These are phyloP conservation scores for Candida golubevii DNA, from an alignment of 805 yeast genomes.

Conservation along the genomic window DNA sequence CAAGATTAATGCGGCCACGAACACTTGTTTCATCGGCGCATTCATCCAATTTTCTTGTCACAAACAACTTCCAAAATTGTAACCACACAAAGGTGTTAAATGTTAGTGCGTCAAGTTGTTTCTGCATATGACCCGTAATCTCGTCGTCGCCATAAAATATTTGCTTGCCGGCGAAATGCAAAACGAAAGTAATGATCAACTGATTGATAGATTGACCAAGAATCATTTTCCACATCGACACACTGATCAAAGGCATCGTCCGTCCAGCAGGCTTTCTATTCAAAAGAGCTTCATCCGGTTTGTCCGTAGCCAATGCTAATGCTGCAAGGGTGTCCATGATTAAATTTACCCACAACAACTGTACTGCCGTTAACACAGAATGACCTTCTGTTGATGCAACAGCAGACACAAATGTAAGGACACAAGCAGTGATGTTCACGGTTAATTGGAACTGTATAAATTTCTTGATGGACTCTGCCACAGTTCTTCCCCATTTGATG, in stretches of 20 bases:
- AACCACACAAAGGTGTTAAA: constrained; percentile 97
- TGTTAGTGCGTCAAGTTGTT: constrained; percentile 75
- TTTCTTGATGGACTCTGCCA: constrained; percentile 88
- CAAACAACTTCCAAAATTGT: constrained; percentile 90
- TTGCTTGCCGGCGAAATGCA: constrained; percentile 73
- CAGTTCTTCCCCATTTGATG: constrained; percentile 98
- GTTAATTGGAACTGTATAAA: constrained; percentile 96
- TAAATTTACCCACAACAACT: constrained; percentile 92
- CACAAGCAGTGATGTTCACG: constrained; percentile 95
- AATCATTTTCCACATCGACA: constrained; percentile 98
- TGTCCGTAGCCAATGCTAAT: constrained; percentile 93
- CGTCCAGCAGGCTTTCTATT: constrained; percentile 84
- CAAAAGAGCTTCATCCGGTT: constrained; percentile 80
- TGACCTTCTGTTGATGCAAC: constrained; percentile 74
- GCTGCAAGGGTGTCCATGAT: constrained; percentile 99
- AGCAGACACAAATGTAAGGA: constrained; percentile 89
- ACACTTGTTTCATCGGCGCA: constrained; percentile 62
- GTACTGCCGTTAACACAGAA: constrained; percentile 95
- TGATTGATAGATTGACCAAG: constrained; percentile 81
- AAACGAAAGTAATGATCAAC: constrained; percentile 68
- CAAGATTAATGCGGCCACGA: constrained; percentile 53
- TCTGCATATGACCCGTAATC: constrained; percentile 42
- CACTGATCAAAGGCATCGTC: constrained; percentile 70
- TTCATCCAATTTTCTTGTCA: constrained; percentile 86
- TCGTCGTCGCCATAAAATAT: constrained; percentile 46